Conservation (phyloP, 345 rosid species). For the Eutrema heterophyllum region DNA sequence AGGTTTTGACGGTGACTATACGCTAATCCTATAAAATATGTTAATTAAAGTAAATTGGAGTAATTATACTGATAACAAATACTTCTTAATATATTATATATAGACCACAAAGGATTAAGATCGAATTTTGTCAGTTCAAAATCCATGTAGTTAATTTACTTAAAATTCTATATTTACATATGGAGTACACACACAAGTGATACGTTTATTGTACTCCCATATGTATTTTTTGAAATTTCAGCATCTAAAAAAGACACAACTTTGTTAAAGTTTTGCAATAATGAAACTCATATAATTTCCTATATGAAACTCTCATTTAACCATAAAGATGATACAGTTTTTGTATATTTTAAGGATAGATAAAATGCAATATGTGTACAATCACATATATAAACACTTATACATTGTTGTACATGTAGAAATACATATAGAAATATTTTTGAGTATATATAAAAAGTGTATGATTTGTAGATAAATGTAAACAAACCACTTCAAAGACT, state of each 20-base stretch:
- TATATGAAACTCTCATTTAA: neutral
- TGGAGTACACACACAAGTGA: neutral
- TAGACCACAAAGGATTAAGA: neutral
- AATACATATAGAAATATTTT: neutral
- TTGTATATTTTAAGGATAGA: neutral
- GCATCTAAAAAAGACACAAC: neutral
- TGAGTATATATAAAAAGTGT: neutral
- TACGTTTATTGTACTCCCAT: neutral
- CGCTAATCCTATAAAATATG: neutral
- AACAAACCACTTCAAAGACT: constrained; percentile 25
- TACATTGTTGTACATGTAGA: neutral
- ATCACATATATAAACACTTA: neutral
- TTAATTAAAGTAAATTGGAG: neutral
- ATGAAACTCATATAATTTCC: neutral
- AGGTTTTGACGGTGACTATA: neutral
- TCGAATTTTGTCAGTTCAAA: neutral
- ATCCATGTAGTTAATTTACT: neutral
- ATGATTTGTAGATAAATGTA: constrained; percentile 7
- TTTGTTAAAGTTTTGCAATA: neutral
- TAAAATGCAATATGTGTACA: neutral
- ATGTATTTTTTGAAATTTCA: neutral
- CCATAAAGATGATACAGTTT: neutral
- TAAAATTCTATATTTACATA: neutral
- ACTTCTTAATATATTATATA: neutral
- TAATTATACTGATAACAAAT: neutral